Evolutionary conservation across 176 grass and related monocot genomes (phyloP), one percentile per base, ranked within the genome.

Genomic region (Paspalum vaginatum): DNA sequence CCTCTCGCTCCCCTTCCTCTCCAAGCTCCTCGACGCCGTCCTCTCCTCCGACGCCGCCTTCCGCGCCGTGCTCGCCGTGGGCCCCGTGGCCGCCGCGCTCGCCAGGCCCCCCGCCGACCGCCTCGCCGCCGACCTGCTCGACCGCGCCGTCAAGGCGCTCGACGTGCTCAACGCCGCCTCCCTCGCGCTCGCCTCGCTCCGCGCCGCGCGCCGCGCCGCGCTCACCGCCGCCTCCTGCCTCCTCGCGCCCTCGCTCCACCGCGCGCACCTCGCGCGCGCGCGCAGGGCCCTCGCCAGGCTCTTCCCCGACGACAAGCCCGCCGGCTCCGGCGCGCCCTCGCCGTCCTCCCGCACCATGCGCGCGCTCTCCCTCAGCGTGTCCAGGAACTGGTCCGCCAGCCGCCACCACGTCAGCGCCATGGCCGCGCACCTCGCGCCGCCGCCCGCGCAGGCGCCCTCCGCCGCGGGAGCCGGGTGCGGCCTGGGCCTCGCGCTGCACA

Each of bases 131-230:
- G 96, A 98, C 77, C 87, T 98, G 65, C 84, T 98, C 54, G 86
- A 98, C 78, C 92, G 96, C 43, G 16, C 84, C 47, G 68, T 98
- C 44, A 98, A 93, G 88, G 49, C 88, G 11, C 96, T 98, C 22
- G 96, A 98, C 76, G 73, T 93, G 14, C 93, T 94, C 82, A 98
- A 98, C 87, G 80, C 88, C 0, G 88, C 86, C 7, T 95, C 96
- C 69, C 78, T 91, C 42, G 54, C 96, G 32, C 86, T 98, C 50
- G 78, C 86, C 26, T 90, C 96, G 21, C 85, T 98, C 55, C 81
- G 81, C 5, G 90, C 86, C 70, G 83, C 87, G n/a, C 90, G 84
- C 75, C 96, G 96, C 71, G 84, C 91, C 8, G 92, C 92, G 21
- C 74, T 80, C 68, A 82, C 91, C 25, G 96, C 92, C 1, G 86